Base-by-base conservation (phyloP, 2,329 filamentous ascomycete species). In the Alternaria gaisen region DNA sequence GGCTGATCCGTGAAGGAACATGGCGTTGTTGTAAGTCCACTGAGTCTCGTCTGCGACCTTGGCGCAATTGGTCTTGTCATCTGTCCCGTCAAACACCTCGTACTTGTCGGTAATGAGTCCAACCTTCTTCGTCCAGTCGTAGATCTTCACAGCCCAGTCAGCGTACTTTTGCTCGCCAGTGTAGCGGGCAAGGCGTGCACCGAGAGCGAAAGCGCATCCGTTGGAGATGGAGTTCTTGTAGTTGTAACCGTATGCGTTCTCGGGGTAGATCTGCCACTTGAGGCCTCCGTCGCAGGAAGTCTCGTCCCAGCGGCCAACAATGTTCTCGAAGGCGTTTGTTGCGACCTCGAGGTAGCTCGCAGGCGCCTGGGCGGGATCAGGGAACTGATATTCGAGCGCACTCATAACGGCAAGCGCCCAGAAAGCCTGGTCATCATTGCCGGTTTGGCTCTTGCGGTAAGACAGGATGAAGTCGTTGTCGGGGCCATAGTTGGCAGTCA, bases 181-280 rank as follows among this genome's bases (percentile, higher is more conserved):
- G 61, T 87, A 88, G 47, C 89, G 86, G 26, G 89, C 90, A 14
- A 94, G 83, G 18, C 92, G 89, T 1, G 92, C 91, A 4, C 90
- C 89, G 12, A 97, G 84, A 71, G 94, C 90, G 78, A 96, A 94
- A 74, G 95, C 88, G n/a, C 88, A 89, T 42, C 91, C 92, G 76
- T 95, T 95, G 63, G 89, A 89, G 68, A 94, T 87, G 16, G 88
- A 85, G 80, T 94, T 94, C 80, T 94, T 95, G 85, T 96, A 95
- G 72, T 88, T 85, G 75, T 93, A 89, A 14, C 92, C 93, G 44
- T 75, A 74, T 63, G 88, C 88, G 74, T 96, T 94, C 69, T 86
- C 87, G 1, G 85, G 80, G 76, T 90, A 94, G 67, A 97, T 93
- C 81, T 97, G 92, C 91, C 91, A 94, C 58, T 87, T 84, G 47